Percentiles rank a stretch among this genome's conserved stretches.
Evolutionary conservation across 164 flowering plant species (phyloP).

Genomic region (Berberis thunbergii): DNA sequence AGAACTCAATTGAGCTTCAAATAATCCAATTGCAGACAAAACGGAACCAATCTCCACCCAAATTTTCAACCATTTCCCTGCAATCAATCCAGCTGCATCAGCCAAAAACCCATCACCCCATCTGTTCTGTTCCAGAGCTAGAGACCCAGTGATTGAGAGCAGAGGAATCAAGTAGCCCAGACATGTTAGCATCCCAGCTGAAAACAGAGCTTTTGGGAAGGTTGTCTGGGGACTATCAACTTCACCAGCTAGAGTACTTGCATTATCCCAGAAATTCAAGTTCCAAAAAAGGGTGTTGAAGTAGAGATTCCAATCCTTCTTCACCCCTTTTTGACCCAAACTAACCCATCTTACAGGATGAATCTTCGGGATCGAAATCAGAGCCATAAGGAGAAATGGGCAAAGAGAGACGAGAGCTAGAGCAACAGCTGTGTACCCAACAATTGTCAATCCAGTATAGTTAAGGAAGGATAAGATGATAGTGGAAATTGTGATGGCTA

Average conservation of each 20-base stretch:
- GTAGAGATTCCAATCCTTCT: conserved; percentile 63
- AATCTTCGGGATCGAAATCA: conserved; percentile 55
- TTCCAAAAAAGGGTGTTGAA: conserved; percentile 91
- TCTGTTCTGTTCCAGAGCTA: conserved; percentile 24
- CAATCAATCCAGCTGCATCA: conserved; percentile 37
- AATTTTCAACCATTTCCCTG: conserved; percentile 46
- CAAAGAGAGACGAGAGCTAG: conserved; percentile 50
- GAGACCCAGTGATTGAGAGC: conserved; percentile 37
- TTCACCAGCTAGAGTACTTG: conserved; percentile 68
- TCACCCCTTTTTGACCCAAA: conserved; percentile 37
- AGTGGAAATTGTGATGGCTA: conserved; percentile 38
- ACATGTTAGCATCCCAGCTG: conserved; percentile 42
- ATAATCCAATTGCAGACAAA: conserved; percentile 43
- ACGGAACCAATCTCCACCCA: conserved; percentile 46
- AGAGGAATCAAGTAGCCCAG: conserved; percentile 48
- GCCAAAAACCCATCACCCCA: conserved; percentile 58
- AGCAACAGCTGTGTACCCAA: conserved; percentile 56
- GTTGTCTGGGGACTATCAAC: conserved; percentile 51
- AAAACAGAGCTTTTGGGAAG: conserved; percentile 42
- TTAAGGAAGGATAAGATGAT: conserved; percentile 48
- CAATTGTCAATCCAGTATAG: conserved; percentile 57
- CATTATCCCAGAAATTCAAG: conserved; percentile 87
- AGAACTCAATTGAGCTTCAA: conserved; percentile 59
- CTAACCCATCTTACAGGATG: conserved; percentile 46
- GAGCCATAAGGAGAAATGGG: conserved; percentile 59